Base-by-base conservation (phyloP, 1,284 basidiomycete genomes). In the Pterulicium gracile region DNA sequence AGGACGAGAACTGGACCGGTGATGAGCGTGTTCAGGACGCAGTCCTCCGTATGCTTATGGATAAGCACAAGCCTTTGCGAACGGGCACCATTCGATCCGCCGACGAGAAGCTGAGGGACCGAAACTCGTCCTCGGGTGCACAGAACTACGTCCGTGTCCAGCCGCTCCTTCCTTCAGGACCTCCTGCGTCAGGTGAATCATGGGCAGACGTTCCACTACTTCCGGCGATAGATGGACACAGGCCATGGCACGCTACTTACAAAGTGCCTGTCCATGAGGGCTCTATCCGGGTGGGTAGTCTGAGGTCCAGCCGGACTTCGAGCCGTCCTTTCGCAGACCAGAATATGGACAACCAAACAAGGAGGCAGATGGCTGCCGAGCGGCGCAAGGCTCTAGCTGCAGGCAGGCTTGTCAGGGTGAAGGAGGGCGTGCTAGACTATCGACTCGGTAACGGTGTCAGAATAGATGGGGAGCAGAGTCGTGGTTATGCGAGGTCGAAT, bases 31-130 rank as follows among this genome's bases (percentile, higher is more conserved):
- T 78, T 2, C 67, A 77, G 48, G 84, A 89, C 64, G 74, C 82
- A 0, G 84, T 90, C 0, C 68, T 91, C 17, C 75, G 87, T 19
- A 91, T 92, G 88, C 73, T 91, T 3, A 72, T 89, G 35, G 88
- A 91, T 66, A 88, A 88, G 55, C 80, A 90, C 66, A 88, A 86
- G 62, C 86, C 88, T 3, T 63, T 88, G 22, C 73, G 85, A 12
- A 75, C 68, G 10, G 79, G 77, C 4, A 57, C 64, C n/a, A 72
- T 87, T 24, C 65, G 72, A 50, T 72, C 77, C 2, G 82, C 87
- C 5, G 87, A 91, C 48, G 72, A 88, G 60, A 88, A 84, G 61
- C 64, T 90, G 50, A 32, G 27, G 27, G 27, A 32, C 27, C 27
- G 80, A 76, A 59, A 62, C 68, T 36, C 64, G 68, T 27, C 70